Conservation (phyloP, 1,139 yeast species). For the Nakaseomyces kungkrabaensis region DNA sequence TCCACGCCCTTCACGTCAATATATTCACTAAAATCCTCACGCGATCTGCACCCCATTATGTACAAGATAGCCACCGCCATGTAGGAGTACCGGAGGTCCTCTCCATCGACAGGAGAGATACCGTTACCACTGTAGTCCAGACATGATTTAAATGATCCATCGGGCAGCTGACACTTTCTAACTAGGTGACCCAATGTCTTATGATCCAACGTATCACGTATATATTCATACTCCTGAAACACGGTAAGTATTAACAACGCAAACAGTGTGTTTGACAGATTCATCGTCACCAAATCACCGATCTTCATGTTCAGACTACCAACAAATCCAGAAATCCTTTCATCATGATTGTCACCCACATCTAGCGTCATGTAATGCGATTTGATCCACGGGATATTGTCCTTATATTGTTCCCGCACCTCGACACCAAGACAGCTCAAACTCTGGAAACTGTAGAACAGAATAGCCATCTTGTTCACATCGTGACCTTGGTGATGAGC, state of each 20-base stretch:
- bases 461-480: conserved; percentile 24
- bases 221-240: conserved; percentile 14
- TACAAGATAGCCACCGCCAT: conserved; percentile 58
- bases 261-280: conserved; percentile 27
- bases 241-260: conserved; percentile 16
- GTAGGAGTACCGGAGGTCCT: conserved; percentile 66
- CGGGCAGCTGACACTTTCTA: conserved; percentile 17
- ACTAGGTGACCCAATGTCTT: conserved; percentile 16
- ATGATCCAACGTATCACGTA: conserved; percentile 8
- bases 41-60: conserved; percentile 34
- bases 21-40: conserved; percentile 28
- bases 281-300: conserved; percentile 14
- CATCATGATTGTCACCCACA: background rate
- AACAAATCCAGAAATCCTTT: conserved; percentile 21
- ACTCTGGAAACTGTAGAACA: conserved; percentile 22
- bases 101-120: conserved; percentile 45
- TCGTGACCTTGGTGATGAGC: conserved; percentile 23
- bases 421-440: conserved; percentile 14
- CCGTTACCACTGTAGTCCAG: conserved; percentile 30
- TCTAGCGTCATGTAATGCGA: background rate
- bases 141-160: conserved; percentile 50
- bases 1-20: conserved; percentile 36
- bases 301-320: conserved; percentile 16
- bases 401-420: conserved; percentile 10
- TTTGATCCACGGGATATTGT: conserved; percentile 7